phyloP scores from a whole-genome alignment of 2,329 filamentous ascomycete species.

The Nannizziopsis barbatae region DNA sequence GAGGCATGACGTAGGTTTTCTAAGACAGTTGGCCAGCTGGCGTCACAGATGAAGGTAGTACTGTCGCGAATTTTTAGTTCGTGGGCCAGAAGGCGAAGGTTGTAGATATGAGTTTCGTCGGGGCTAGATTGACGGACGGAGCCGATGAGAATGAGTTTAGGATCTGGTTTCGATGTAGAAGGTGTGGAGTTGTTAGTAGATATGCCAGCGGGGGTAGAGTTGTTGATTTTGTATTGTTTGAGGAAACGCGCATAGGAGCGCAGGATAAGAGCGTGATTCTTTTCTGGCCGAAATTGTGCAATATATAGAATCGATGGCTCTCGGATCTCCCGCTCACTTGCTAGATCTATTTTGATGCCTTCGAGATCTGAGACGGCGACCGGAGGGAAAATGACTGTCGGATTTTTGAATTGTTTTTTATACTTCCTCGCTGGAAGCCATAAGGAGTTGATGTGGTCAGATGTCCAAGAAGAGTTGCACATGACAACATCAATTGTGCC shows the following conservation, averaged over 20 bases:
- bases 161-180: conserved; percentile 25
- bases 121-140: conserved; percentile 64
- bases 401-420: conserved; percentile 34
- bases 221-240: conserved; percentile 39
- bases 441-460: conserved; percentile 64
- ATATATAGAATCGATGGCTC: conserved; percentile 76
- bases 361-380: conserved; percentile 81
- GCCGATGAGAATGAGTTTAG: conserved; percentile 71
- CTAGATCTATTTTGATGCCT: conserved; percentile 55
- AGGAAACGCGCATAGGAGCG: conserved; percentile 72
- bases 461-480: conserved; percentile 96
- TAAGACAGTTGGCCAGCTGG: conserved; percentile 76
- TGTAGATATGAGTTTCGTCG: conserved; percentile 57
- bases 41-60: conserved; percentile 82
- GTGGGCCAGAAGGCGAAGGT: conserved; percentile 72
- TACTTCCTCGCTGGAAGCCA: conserved; percentile 51
- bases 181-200: conserved; percentile 8
- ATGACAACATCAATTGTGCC: conserved; percentile 83
- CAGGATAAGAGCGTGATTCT: conserved; percentile 83
- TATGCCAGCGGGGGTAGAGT: conserved; percentile 10
- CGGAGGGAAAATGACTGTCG: conserved; percentile 73
- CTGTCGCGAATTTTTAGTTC: conserved; percentile 73
- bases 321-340: conserved; percentile 56
- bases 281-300: conserved; percentile 93
- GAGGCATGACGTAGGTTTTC: conserved; percentile 64